These are phyloP conservation scores for Phragmites australis DNA, from an alignment of 176 grass and related monocot genomes.

Conservation along the genomic window DNA sequence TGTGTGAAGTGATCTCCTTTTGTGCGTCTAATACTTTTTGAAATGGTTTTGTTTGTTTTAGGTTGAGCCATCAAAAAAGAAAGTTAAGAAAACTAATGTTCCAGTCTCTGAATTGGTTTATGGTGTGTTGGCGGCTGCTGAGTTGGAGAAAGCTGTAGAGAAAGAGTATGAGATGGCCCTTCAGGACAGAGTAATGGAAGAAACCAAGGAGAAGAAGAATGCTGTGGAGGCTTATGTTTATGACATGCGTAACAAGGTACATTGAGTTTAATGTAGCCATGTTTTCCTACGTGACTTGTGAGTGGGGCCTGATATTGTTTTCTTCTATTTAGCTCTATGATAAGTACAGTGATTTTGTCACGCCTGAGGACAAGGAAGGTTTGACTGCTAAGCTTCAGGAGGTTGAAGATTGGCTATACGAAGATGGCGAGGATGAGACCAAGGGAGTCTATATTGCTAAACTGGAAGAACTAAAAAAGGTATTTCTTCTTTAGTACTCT, in stretches of 20 bases:
- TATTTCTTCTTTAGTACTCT: background rate
- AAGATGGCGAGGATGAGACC: conserved; percentile 93
- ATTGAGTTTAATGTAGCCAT: background rate
- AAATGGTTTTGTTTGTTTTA: conserved; percentile 29
- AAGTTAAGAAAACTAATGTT: conserved; percentile 62
- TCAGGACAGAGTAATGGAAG: conserved; percentile 87
- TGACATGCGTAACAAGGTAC: conserved; percentile 96
- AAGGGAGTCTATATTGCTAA: conserved; percentile 95
- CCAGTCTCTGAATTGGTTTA: conserved; percentile 69
- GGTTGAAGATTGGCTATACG: conserved; percentile 95
- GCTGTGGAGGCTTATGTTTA: conserved; percentile 93
- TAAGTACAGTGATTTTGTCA: conserved; percentile 77
- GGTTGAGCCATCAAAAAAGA: conserved; percentile 55
- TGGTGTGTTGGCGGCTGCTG: conserved; percentile 57
- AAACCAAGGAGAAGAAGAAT: conserved; percentile 98
- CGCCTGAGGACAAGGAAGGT: conserved; percentile 56
- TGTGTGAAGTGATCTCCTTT: no score
- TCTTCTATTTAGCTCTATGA: conserved; percentile 60
- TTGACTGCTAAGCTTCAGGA: conserved; percentile 75
- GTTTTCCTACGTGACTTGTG: background rate
- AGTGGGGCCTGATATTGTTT: conserved; percentile 2
- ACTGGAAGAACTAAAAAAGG: conserved; percentile 89
- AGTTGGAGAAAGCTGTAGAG: conserved; percentile 75
- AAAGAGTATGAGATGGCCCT: conserved; percentile 94
- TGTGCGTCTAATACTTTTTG: conserved; percentile 7